Evolutionary conservation across 371 early-diverging fungal genomes (phyloP), one percentile per base, ranked within the genome.

Genomic region (Phascolomyces articulosus): DNA sequence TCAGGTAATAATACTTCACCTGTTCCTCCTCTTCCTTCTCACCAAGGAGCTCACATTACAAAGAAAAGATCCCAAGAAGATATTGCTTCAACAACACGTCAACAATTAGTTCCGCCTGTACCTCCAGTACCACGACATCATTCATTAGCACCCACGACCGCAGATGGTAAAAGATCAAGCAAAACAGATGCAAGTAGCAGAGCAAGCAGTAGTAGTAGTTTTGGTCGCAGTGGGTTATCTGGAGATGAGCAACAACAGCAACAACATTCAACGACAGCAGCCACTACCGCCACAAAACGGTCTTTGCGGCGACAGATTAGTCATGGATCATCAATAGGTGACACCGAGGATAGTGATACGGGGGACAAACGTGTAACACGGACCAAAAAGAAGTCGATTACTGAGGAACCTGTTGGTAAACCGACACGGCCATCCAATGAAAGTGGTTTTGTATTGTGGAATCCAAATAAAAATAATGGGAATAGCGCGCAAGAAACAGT

Each of bases 81-180:
- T 27, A 9, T 21, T 13, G 24, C 38, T n/a, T 20, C 24, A 11
- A 53, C 40, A 16, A 28, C 18, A 15, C 51, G 51, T 51, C 56
- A 38, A 31, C 34, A 58, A 58, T 18, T 49, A 18, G 57, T 67
- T 6, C 67, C 67, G 20, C 67, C 67, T 40, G 67, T 63, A 29
- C 68, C 68, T 10, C 68, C 68, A 9, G 55, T 68, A 6, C 68
- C 68, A 26, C 44, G 41, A 8, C 59, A 63, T 41, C 68, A 62
- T 44, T 68, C 68, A 1, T 29, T 58, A 13, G 31, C 47, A 16
- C 55, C 24, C 44, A 55, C 55, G 10, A 21, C 63, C 21, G 23
- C 11, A n/a, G 51, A 55, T 18, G 16, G 16, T 18, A 63, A 55
- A n/a, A 26, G 29, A 28, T 40, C 16, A 27, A 56, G 48, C 24